Evolutionary conservation across 2,329 filamentous ascomycete species (phyloP).

Genomic region (Diplodia sapinea): DNA sequence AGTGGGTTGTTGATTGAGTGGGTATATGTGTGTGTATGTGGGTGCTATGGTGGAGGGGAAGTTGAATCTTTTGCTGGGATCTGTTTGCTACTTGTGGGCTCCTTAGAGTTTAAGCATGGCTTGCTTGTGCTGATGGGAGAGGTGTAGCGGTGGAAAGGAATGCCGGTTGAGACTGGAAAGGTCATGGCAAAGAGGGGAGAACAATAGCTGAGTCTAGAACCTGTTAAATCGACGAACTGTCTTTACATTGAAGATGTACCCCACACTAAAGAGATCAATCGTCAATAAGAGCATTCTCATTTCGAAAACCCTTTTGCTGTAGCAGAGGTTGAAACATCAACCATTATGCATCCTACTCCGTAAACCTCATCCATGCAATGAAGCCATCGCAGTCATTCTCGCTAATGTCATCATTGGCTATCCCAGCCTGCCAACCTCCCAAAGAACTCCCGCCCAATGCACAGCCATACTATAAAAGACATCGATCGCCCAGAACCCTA

Average conservation of each 20-base stretch:
- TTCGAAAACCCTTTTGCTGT: neutral
- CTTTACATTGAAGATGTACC: too few relatives aligned
- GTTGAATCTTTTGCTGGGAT: neutral
- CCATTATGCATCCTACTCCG: neutral
- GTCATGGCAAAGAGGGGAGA: too few relatives aligned
- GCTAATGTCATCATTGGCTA: neutral
- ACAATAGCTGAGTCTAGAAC: too few relatives aligned
- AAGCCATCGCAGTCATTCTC: neutral
- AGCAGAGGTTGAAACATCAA: neutral
- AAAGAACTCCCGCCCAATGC: neutral
- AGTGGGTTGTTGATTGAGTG: slow-evolving; percentile 37
- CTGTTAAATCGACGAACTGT: too few relatives aligned
- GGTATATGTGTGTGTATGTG: too few relatives aligned
- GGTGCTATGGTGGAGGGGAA: neutral
- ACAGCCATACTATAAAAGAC: neutral
- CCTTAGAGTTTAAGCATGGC: too few relatives aligned
- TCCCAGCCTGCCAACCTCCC: neutral
- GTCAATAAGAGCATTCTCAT: neutral
- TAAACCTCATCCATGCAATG: neutral
- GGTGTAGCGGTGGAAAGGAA: too few relatives aligned
- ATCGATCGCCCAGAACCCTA: neutral
- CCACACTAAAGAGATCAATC: too few relatives aligned
- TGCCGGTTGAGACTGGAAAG: too few relatives aligned
- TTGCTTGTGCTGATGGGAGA: too few relatives aligned
- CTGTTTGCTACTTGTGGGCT: neutral